Conservation (phyloP, 164 flowering plant species). For the Magnolia kwangsiensis region DNA sequence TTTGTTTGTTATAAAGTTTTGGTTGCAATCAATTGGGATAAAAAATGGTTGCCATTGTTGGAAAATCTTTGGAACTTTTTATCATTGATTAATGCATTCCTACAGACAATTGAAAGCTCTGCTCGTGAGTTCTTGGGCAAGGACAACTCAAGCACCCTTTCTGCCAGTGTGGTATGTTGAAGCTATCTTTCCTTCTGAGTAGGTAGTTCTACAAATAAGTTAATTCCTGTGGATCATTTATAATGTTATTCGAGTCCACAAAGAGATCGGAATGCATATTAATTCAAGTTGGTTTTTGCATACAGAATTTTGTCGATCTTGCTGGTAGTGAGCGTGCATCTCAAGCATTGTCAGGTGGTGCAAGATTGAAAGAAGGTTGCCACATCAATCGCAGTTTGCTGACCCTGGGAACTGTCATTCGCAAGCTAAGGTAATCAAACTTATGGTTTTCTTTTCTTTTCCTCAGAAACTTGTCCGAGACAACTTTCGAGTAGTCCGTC, state of each 20-base stretch:
- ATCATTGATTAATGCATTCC: neutral
- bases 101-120: conserved; percentile 87
- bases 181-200: neutral
- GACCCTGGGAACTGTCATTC: conserved; percentile 87
- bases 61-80: neutral
- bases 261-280: neutral
- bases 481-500: neutral
- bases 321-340: conserved; percentile 99
- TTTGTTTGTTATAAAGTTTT: neutral
- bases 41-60: no score
- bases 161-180: conserved; percentile 79
- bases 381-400: conserved; percentile 96
- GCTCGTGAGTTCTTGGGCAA: conserved; percentile 45
- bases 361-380: conserved; percentile 91
- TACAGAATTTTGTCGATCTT: conserved; percentile 92
- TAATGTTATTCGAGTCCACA: neutral
- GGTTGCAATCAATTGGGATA: neutral
- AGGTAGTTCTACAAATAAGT: neutral
- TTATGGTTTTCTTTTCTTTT: neutral
- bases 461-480: neutral
- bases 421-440: conserved; percentile 71
- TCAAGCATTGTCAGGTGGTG: conserved; percentile 73
- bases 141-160: conserved; percentile 56
- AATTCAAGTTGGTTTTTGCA: neutral
- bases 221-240: neutral